Conservation (phyloP, 805 yeast genomes). For the Metschnikowia chrysomelidarum region DNA sequence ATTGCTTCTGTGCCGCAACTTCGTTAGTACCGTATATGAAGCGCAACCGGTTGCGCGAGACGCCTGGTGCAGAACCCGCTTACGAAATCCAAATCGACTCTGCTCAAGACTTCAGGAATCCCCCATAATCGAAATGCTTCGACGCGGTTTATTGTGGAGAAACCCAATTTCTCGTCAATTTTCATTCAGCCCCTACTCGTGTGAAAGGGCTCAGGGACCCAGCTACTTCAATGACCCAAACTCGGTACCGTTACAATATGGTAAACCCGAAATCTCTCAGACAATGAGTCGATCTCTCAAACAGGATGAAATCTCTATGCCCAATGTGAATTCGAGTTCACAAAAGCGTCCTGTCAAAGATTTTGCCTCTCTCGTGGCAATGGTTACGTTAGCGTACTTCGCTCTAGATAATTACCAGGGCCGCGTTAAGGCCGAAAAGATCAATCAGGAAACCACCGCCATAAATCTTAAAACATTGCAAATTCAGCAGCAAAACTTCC, state of each 20-base stretch:
- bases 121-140: too few relatives aligned
- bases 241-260: conserved; percentile 12
- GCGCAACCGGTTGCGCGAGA: too few relatives aligned
- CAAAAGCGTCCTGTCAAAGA: conserved; percentile 25
- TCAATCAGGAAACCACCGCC: conserved; percentile 33
- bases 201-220: conserved; percentile 9
- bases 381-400: conserved; percentile 44
- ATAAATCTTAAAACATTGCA: conserved; percentile 38
- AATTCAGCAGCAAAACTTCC: conserved; percentile 47
- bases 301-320: too few relatives aligned
- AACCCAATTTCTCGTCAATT: too few relatives aligned
- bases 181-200: too few relatives aligned
- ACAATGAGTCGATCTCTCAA: too few relatives aligned
- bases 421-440: conserved; percentile 38
- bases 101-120: too few relatives aligned
- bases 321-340: not conserved
- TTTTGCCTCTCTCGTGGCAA: conserved; percentile 40
- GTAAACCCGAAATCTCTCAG: not conserved
- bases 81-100: too few relatives aligned
- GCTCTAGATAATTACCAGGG: conserved; percentile 51
- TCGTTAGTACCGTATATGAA: too few relatives aligned
- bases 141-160: too few relatives aligned
- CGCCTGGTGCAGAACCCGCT: too few relatives aligned
- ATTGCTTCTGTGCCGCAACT: too few relatives aligned
- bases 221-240: conserved; percentile 13